Conservation (phyloP, 1,284 basidiomycete genomes). For the Irpex rosettiformis region DNA sequence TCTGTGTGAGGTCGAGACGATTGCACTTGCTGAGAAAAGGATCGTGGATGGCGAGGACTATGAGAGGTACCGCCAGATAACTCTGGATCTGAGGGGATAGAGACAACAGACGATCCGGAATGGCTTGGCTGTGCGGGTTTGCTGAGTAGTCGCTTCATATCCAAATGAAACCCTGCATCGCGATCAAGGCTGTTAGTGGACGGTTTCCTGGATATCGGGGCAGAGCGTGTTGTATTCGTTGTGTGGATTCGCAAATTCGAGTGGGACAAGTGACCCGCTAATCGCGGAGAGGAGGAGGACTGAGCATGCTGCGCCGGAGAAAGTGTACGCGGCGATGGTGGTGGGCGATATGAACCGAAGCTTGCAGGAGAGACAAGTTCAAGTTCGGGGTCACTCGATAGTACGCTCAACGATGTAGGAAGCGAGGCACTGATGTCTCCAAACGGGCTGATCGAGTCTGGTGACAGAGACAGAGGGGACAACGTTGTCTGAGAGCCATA, state of each 20-base stretch:
- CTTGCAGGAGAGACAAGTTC: slow-evolving; percentile 5
- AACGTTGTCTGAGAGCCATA: slow-evolving; percentile 4
- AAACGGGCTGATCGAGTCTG: background rate
- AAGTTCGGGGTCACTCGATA: slow-evolving; percentile 2
- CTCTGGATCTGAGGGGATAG: slow-evolving; percentile 33
- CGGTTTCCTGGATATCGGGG: slow-evolving; percentile 22
- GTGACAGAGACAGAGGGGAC: slow-evolving; percentile 9
- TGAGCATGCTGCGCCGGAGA: background rate
- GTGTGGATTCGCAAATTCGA: slow-evolving; percentile 13
- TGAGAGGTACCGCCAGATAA: slow-evolving; percentile 8
- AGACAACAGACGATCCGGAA: slow-evolving; percentile 28
- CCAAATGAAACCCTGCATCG: slow-evolving; percentile 29
- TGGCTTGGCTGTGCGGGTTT: slow-evolving; percentile 32
- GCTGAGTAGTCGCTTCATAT: slow-evolving; percentile 37
- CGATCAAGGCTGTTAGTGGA: slow-evolving; percentile 26
- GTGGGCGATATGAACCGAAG: slow-evolving; percentile 4
- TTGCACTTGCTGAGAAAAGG: slow-evolving; percentile 8
- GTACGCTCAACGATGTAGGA: slow-evolving; percentile 8
- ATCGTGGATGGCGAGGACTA: slow-evolving; percentile 14
- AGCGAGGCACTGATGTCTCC: slow-evolving; percentile 8
- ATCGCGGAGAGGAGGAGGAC: background rate
- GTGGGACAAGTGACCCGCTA: slow-evolving; percentile 1
- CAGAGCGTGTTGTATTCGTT: slow-evolving; percentile 13
- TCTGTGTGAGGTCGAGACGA: slow-evolving; percentile 11
- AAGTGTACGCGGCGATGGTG: slow-evolving; percentile 1